A percentile compares a stretch with the other conserved stretches of the same genome.
Conservation (phyloP, 1,284 basidiomycete genomes). For the Fomitopsis palustris region DNA sequence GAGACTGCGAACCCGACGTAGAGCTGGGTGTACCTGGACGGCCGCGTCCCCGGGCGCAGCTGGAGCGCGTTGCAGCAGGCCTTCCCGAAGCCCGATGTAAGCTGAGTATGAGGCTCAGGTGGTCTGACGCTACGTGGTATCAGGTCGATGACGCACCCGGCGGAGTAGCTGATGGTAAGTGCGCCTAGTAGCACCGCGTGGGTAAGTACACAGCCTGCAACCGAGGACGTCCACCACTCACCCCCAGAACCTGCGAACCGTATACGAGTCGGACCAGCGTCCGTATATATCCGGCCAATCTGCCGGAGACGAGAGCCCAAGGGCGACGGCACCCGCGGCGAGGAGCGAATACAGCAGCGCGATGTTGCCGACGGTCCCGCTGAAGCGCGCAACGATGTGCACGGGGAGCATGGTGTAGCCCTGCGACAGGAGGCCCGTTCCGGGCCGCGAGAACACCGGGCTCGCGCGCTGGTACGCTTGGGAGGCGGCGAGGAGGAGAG, state of each 20-base stretch:
- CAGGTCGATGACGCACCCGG: slow-evolving; percentile 13
- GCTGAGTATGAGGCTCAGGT: slow-evolving; percentile 9
- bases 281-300: slow-evolving; percentile 34
- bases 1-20: slow-evolving; percentile 30
- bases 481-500: slow-evolving; percentile 10
- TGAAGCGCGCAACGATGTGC: slow-evolving; percentile 11
- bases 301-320: slow-evolving; percentile 21
- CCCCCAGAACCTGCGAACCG: slow-evolving; percentile 35
- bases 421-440: background rate
- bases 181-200: slow-evolving; percentile 21
- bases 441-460: slow-evolving; percentile 8
- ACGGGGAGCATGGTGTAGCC: slow-evolving; percentile 7
- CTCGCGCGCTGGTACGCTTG: slow-evolving; percentile 10
- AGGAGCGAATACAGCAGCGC: slow-evolving; percentile 22
- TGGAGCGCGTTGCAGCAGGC: slow-evolving; percentile 10
- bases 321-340: slow-evolving; percentile 19
- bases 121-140: background rate
- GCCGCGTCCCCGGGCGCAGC: slow-evolving; percentile 17
- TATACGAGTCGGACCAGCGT: slow-evolving; percentile 20
- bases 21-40: slow-evolving; percentile 30
- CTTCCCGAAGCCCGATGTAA: slow-evolving; percentile 19
- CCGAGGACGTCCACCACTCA: slow-evolving; percentile 13
- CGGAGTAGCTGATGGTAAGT: slow-evolving; percentile 31
- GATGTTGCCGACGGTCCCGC: slow-evolving; percentile 16
- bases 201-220: background rate